phyloP scores from a whole-genome alignment of 805 yeast species.

The Sugiyamaella chiloensis region DNA sequence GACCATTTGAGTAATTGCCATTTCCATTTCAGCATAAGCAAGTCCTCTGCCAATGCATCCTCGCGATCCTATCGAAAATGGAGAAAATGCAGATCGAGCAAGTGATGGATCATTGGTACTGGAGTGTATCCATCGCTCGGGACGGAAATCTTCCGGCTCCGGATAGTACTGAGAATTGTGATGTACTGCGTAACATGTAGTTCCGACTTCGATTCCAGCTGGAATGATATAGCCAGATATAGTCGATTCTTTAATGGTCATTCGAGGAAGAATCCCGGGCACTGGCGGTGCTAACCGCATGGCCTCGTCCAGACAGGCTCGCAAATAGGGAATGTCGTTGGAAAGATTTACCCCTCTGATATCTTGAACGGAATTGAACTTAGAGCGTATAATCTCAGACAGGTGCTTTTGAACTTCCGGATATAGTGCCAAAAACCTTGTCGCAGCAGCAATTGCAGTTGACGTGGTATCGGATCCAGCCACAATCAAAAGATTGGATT shows the following conservation, averaged over 20 bases:
- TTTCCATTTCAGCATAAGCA: slow-evolving; percentile 20
- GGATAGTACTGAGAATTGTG: slow-evolving; percentile 14
- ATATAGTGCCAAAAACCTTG: slow-evolving; percentile 17
- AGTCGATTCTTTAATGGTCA: slow-evolving; percentile 10
- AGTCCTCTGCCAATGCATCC: slow-evolving; percentile 20
- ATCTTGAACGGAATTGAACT: slow-evolving; percentile 16
- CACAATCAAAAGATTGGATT: slow-evolving; percentile 20
- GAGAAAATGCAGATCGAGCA: slow-evolving; percentile 15
- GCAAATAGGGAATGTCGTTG: slow-evolving; percentile 13
- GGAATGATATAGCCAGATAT: slow-evolving; percentile 16
- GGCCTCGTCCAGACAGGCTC: slow-evolving; percentile 22
- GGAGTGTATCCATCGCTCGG: slow-evolving; percentile 18
- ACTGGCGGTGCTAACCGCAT: slow-evolving; percentile 23
- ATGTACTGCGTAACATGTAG: slow-evolving; percentile 14
- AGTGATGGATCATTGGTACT: slow-evolving; percentile 7
- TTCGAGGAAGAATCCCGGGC: slow-evolving; percentile 21
- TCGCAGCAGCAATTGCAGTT: slow-evolving; percentile 17
- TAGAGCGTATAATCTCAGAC: slow-evolving; percentile 9
- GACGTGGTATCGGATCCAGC: slow-evolving; percentile 23
- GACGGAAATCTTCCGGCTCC: slow-evolving; percentile 15
- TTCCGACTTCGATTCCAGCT: slow-evolving; percentile 19
- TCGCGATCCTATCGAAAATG: slow-evolving; percentile 21
- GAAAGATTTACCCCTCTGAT: slow-evolving; percentile 13
- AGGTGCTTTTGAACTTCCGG: slow-evolving; percentile 9
- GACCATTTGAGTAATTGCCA: slow-evolving; percentile 18